Percentiles rank a stretch among this genome's conserved stretches.
Evolutionary conservation across 1,139 yeast species (phyloP).

Genomic region (Lodderomyces pseudojiufengensis): DNA sequence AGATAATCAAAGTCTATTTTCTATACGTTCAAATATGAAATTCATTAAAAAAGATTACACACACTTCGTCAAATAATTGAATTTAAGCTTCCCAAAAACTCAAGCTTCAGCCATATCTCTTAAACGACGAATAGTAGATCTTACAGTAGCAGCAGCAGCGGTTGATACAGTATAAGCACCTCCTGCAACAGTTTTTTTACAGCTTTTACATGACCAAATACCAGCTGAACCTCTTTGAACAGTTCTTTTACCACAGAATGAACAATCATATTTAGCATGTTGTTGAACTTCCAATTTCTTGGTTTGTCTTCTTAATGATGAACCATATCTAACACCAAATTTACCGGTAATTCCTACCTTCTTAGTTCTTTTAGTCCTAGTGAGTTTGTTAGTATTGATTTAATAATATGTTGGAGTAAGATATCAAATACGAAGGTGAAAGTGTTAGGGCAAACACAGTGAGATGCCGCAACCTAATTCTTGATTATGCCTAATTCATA

Average conservation of each 20-base stretch:
- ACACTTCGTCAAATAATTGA: no score
- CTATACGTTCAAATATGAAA: no score
- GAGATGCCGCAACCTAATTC: no score
- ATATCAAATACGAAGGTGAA: no score
- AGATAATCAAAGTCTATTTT: no score
- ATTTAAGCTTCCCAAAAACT: constrained; percentile 9
- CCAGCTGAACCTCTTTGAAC: constrained; percentile 98
- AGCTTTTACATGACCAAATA: constrained; percentile 96
- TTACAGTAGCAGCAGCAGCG: constrained; percentile 99
- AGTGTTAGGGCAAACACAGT: no score
- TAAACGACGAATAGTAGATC: constrained; percentile 99
- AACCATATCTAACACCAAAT: constrained; percentile 99
- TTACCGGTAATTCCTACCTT: constrained; percentile 99
- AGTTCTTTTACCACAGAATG: constrained; percentile 99
- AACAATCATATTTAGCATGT: constrained; percentile 98
- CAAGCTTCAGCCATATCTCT: constrained; percentile 99
- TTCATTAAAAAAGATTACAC: no score
- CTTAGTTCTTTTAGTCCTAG: constrained; percentile 99
- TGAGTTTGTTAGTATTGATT: constrained; percentile 40
- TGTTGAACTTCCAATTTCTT: constrained; percentile 99
- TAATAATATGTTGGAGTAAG: no score
- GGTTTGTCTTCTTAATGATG: constrained; percentile 99
- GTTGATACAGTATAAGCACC: constrained; percentile 99
- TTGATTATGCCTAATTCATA: no score
- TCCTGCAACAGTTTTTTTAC: constrained; percentile 97